Evolutionary conservation across 148 eudicot genomes (phyloP).

Genomic region (Suaeda aralocaspica): DNA sequence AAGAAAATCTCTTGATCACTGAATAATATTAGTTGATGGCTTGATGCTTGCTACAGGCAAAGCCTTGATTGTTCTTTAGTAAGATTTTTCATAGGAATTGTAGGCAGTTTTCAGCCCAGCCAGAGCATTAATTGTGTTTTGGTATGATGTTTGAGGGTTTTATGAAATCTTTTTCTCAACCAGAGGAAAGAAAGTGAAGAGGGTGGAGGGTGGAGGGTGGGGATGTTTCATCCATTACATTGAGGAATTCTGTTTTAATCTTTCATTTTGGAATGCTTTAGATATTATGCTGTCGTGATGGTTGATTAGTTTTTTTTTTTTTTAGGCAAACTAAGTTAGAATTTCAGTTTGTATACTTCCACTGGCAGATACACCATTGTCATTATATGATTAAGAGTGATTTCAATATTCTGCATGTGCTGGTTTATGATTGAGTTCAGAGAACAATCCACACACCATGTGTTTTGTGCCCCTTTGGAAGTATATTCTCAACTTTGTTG

Average conservation of each 20-base stretch:
- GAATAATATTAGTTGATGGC: background rate
- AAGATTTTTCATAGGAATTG: background rate
- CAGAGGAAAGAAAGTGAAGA: background rate
- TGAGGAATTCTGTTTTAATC: background rate
- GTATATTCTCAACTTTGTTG: conserved; percentile 6
- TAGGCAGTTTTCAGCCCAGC: background rate
- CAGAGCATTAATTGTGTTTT: too few species aligned
- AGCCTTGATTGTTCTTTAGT: background rate
- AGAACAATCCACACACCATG: background rate
- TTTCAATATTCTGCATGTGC: background rate
- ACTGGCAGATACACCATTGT: background rate
- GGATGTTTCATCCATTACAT: background rate
- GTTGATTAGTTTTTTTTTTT: background rate
- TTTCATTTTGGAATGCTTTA: background rate
- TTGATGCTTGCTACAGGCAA: background rate
- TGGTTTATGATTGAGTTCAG: background rate
- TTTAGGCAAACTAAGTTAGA: background rate
- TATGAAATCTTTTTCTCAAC: too few species aligned
- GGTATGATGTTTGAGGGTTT: background rate
- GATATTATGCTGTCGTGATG: background rate
- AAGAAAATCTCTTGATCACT: too few species aligned
- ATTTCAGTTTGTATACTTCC: background rate
- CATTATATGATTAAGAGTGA: background rate
- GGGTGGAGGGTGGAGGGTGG: background rate
- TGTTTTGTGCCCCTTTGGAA: background rate